phyloP scores from a whole-genome alignment of 352 stramenopile species.

The Globisporangium echinulatum region DNA sequence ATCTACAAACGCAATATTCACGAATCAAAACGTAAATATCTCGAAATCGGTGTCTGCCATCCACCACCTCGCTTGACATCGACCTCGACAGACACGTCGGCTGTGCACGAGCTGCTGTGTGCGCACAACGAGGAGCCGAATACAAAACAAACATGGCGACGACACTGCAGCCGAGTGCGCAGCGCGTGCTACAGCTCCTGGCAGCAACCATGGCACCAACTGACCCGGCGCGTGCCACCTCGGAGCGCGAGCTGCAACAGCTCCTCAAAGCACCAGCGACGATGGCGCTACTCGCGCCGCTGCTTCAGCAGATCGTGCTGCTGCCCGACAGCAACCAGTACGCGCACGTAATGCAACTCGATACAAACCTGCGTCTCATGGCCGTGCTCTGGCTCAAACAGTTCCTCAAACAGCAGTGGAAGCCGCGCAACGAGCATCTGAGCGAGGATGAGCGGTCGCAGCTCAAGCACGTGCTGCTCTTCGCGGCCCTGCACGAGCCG shows the following conservation, averaged over 20 bases:
- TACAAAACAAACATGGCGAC: not conserved
- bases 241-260: constrained; percentile 51
- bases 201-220: constrained; percentile 31
- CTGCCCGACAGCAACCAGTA: constrained; percentile 27
- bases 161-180: constrained; percentile 11
- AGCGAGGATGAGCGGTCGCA: constrained; percentile 39
- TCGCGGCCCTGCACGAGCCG: constrained; percentile 63
- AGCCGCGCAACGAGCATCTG: constrained; percentile 18
- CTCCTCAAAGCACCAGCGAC: constrained; percentile 32
- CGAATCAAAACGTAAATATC: too few relatives aligned
- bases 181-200: constrained; percentile 45
- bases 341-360: constrained; percentile 18
- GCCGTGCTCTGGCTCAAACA: constrained; percentile 80
- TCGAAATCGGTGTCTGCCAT: too few relatives aligned
- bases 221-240: constrained; percentile 31
- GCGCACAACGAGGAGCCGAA: too few relatives aligned
- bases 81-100: too few relatives aligned
- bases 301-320: constrained; percentile 37
- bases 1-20: too few relatives aligned
- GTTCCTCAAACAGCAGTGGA: constrained; percentile 47
- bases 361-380: constrained; percentile 53
- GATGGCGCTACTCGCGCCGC: not conserved
- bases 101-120: too few relatives aligned
- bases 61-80: too few relatives aligned
- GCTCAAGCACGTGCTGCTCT: constrained; percentile 46